Conservation (phyloP, 2,329 filamentous ascomycete species). For the Xylariaceae sp. region DNA sequence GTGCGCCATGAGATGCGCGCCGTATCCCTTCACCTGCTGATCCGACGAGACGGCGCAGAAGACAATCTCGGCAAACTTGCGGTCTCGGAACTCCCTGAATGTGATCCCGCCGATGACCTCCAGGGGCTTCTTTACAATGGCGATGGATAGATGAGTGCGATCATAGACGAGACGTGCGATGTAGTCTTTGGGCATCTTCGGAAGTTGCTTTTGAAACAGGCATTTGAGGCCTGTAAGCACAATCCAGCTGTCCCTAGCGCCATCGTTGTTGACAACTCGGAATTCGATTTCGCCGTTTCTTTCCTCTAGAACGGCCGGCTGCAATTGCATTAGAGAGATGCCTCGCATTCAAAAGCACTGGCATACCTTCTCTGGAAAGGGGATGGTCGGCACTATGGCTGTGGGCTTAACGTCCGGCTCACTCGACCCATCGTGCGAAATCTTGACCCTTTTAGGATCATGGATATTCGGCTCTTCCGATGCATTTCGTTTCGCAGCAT, state of each 20-base stretch:
- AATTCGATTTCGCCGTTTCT: conserved; percentile 94
- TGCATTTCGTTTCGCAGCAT: neutral
- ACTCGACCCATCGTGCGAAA: neutral
- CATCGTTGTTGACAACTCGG: conserved; percentile 96
- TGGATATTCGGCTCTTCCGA: neutral
- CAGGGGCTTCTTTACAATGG: conserved; percentile 93
- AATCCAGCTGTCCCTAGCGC: conserved; percentile 79
- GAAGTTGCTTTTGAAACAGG: conserved; percentile 96
- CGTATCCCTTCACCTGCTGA: conserved; percentile 98
- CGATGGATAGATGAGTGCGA: conserved; percentile 90
- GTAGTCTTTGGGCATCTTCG: conserved; percentile 99
- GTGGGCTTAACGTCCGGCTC: neutral
- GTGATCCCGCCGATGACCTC: conserved; percentile 97
- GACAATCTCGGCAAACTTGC: conserved; percentile 94
- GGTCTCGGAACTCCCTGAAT: conserved; percentile 87
- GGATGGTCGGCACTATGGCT: conserved; percentile 12
- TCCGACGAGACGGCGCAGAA: conserved; percentile 97
- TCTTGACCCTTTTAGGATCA: neutral
- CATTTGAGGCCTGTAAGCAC: conserved; percentile 95
- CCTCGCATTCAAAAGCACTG: neutral
- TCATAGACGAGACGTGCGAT: conserved; percentile 97
- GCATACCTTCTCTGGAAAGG: conserved; percentile 1
- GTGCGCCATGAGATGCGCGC: conserved; percentile 96
- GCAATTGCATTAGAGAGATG: conserved; percentile 25
- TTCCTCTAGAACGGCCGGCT: conserved; percentile 90